Conservation (phyloP, 768 basidiomycete species). For the Naganishia antarctica region DNA sequence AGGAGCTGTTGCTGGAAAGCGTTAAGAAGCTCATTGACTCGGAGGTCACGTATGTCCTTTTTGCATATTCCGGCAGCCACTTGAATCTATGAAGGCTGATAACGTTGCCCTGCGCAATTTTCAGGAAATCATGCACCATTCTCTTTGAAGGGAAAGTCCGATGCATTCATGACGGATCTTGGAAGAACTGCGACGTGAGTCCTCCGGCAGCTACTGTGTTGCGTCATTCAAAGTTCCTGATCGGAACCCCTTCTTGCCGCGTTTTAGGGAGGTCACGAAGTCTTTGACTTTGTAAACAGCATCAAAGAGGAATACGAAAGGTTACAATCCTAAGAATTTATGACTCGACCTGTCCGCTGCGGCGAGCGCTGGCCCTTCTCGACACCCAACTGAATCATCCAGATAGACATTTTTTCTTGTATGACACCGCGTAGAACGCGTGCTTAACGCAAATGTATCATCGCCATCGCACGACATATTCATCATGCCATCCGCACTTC, state of each 20-base stretch:
- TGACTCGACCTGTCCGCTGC: too few relatives aligned
- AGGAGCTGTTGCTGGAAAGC: constrained; percentile 62
- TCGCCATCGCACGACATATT: too few relatives aligned
- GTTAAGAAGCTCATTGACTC: constrained; percentile 52
- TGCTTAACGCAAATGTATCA: too few relatives aligned
- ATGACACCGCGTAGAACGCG: too few relatives aligned
- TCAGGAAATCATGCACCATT: constrained; percentile 83
- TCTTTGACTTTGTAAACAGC: constrained; percentile 68
- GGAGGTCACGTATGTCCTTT: constrained; percentile 58
- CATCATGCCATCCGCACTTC: too few relatives aligned
- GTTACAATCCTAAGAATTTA: constrained; percentile 44
- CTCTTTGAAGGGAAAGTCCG: constrained; percentile 57
- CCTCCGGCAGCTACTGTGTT: too few relatives aligned
- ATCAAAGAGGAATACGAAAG: constrained; percentile 69
- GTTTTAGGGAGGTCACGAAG: constrained; percentile 65
- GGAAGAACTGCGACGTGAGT: constrained; percentile 73
- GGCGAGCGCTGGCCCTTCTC: too few relatives aligned
- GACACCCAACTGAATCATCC: too few relatives aligned
- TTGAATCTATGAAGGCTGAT: too few relatives aligned
- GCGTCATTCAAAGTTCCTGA: constrained; percentile 22
- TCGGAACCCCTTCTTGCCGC: constrained; percentile 17
- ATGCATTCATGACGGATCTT: constrained; percentile 52
- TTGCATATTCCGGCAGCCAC: neutral
- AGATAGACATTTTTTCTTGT: too few relatives aligned
- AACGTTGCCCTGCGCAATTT: neutral